Percentiles rank a stretch among this genome's conserved stretches.
Conservation (phyloP, 192 early-diverging fungal species). For the Coemansia sp. region DNA sequence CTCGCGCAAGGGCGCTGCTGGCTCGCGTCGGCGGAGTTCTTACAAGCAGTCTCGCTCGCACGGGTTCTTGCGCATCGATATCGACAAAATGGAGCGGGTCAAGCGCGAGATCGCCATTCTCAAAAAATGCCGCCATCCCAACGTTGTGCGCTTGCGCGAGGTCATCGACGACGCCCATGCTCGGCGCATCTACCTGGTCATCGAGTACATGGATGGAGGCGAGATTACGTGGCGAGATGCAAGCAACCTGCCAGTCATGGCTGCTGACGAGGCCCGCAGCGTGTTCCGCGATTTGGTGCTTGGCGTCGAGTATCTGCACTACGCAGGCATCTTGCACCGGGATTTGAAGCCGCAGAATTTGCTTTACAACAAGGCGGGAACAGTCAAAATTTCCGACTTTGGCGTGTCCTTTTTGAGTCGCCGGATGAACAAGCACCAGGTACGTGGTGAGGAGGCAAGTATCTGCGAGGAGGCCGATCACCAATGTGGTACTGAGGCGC, state of each 20-base stretch:
- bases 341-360: conserved; percentile 99
- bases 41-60: conserved; percentile 17
- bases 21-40: not conserved
- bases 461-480: not conserved
- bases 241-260: conserved; percentile 62
- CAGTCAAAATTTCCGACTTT: conserved; percentile 98
- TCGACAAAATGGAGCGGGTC: conserved; percentile 72
- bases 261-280: conserved; percentile 61
- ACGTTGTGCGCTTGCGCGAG: conserved; percentile 85
- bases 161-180: conserved; percentile 93
- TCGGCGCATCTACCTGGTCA: conserved; percentile 89
- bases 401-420: conserved; percentile 85
- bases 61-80: conserved; percentile 48
- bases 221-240: conserved; percentile 86
- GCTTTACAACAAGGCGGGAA: conserved; percentile 66
- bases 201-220: conserved; percentile 91
- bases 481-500: not conserved
- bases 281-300: conserved; percentile 89
- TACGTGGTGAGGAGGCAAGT: conserved; percentile 1
- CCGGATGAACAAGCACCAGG: conserved; percentile 19
- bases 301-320: conserved; percentile 93
- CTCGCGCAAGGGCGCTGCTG: not conserved
- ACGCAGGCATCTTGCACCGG: conserved; percentile 93
- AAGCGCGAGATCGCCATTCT: conserved; percentile 93
- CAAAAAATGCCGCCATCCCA: conserved; percentile 90